Evolutionary conservation across 495 filamentous ascomycete genomes (phyloP).

Genomic region (Lophiostoma macrostomum): DNA sequence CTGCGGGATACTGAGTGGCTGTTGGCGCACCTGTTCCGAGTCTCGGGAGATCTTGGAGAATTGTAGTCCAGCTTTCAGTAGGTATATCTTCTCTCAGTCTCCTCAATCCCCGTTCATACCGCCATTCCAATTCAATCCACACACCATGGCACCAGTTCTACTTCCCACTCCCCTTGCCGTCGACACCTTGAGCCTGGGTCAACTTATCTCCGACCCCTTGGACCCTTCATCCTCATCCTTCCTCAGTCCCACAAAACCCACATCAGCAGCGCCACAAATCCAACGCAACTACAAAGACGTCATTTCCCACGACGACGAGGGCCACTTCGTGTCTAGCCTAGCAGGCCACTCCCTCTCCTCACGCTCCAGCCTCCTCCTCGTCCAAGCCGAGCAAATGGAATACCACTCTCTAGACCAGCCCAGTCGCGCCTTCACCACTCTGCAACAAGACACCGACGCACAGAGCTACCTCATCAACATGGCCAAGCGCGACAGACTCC

Average conservation of each 20-base stretch:
- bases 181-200: slow-evolving; percentile 11
- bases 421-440: slow-evolving; percentile 10
- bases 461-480: slow-evolving; percentile 10
- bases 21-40: background rate
- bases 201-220: slow-evolving; percentile 22
- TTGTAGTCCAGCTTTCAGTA: background rate
- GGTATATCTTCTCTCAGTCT: background rate
- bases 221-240: slow-evolving; percentile 14
- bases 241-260: slow-evolving; percentile 2
- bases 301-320: slow-evolving; percentile 14
- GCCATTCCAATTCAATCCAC: background rate
- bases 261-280: background rate
- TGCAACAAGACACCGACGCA: slow-evolving; percentile 7
- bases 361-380: slow-evolving; percentile 4
- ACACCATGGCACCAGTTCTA: slow-evolving; percentile 21
- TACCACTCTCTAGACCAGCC: slow-evolving; percentile 6
- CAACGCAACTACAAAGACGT: slow-evolving; percentile 16
- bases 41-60: slow-evolving; percentile 2
- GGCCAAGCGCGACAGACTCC: slow-evolving; percentile 2
- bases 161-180: slow-evolving; percentile 19
- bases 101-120: background rate
- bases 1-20: background rate
- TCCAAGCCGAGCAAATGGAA: slow-evolving; percentile 23
- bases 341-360: background rate
- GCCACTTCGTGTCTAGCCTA: slow-evolving; percentile 14